Base-by-base conservation (phyloP, 306 rosid genomes). In the Lotus japonicus region DNA sequence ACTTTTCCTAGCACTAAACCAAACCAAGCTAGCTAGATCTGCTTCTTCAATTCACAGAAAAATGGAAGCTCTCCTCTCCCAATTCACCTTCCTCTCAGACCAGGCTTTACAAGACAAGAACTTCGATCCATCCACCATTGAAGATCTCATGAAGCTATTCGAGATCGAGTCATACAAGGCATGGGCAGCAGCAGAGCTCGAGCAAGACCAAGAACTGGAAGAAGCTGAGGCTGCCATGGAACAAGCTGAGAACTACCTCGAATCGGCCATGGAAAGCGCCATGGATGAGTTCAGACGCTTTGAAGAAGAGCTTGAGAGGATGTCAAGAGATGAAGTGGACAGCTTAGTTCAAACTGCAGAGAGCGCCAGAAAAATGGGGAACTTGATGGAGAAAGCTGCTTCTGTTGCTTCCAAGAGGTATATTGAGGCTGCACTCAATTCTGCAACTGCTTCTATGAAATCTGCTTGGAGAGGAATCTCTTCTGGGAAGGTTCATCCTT, bases 101-200 rank as follows among this genome's bases (percentile, higher is more conserved):
- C 88, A 87, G 41, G 86, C 96, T 18, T 54, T 90, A 7, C 71
- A 81, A 16, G 96, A 88, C 87, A 85, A 90, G 62, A 81, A n/a
- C 87, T 90, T 94, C 58, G 96, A 90, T 45, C 96, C 97, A 1
- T 82, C 95, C 17, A 67, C 84, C 13, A 83, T 88, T 11, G 92
- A 94, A 73, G 95, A 87, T 76, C 85, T 88, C 0, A 82, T 88
- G 92, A 90, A 75, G 66, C 92, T 94, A 5, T 94, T 94, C 26
- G 99, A 94, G 88, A 79, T 94, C 17, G 99, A 94, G n/a, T 86
- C 96, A 1, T 94, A 90, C 92, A 94, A 77, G 3, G 85, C 96
- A 42, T 90, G 97, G 99, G 99, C 92, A 0, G 95, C 96, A 17
- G 52, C 80, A 41, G 99, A 90, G 18, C 85, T 87, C 1, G 85